Conservation (phyloP, 352 stramenopile genomes). For the Pythium aquatile region DNA sequence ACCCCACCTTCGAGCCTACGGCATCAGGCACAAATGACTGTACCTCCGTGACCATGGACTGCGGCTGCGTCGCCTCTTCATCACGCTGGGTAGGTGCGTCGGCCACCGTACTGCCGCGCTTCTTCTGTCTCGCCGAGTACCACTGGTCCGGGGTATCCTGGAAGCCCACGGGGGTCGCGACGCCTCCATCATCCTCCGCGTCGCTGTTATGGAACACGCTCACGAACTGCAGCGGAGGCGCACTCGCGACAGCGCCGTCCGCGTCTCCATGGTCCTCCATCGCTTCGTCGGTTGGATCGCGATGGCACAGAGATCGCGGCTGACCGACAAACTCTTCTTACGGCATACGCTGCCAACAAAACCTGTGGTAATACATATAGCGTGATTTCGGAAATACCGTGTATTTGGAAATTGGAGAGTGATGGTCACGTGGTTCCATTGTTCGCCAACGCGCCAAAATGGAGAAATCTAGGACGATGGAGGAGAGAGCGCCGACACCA, state of each 20-base stretch:
- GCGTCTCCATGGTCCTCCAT: background rate
- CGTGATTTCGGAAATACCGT: constrained; percentile 3
- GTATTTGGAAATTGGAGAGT: constrained; percentile 12
- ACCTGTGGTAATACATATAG: constrained; percentile 2
- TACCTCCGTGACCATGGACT: constrained; percentile 36
- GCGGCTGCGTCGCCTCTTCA: constrained; percentile 48
- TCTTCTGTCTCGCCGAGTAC: constrained; percentile 32
- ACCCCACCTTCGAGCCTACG: constrained; percentile 1
- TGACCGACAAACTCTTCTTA: constrained; percentile 1
- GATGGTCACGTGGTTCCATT: constrained; percentile 7
- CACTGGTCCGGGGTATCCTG: constrained; percentile 51
- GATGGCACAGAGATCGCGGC: background rate
- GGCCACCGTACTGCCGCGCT: constrained; percentile 29
- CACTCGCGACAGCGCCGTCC: background rate
- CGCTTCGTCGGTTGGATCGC: constrained; percentile 1
- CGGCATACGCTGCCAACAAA: background rate
- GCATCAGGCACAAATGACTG: constrained; percentile 28
- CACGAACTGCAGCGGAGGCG: constrained; percentile 26
- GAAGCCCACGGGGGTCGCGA: constrained; percentile 60
- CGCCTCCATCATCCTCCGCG: constrained; percentile 44
- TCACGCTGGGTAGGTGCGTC: constrained; percentile 27
- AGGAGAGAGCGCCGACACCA: constrained; percentile 23
- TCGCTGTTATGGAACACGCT: constrained; percentile 40
- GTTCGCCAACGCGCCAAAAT: background rate
- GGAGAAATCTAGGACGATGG: background rate